These are phyloP conservation scores for Karstenula rhodostoma DNA, from an alignment of 2,329 filamentous ascomycete genomes.

Conservation along the genomic window DNA sequence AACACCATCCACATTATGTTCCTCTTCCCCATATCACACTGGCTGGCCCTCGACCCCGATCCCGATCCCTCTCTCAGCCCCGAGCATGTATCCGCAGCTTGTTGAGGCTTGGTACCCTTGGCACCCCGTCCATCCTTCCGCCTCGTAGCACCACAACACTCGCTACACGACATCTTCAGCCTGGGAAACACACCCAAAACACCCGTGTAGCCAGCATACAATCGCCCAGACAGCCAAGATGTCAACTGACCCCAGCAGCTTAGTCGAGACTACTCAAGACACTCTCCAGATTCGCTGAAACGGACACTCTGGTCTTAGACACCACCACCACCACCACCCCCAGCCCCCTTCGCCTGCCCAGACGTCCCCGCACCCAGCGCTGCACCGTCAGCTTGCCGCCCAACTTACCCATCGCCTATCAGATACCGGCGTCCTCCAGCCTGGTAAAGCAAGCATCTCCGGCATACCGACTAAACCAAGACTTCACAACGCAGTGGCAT, in stretches of 20 bases:
- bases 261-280: neutral
- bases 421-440: neutral
- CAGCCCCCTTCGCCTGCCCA: neutral
- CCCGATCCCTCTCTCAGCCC: conserved; percentile 6
- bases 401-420: neutral
- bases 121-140: neutral
- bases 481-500: neutral
- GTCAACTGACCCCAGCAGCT: neutral
- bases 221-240: neutral
- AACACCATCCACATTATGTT: neutral
- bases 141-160: neutral
- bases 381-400: neutral
- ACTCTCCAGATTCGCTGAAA: neutral
- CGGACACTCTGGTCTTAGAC: neutral
- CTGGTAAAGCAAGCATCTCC: neutral
- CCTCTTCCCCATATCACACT: neutral
- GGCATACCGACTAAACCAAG: neutral
- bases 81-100: conserved; percentile 14
- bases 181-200: neutral
- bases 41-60: neutral
- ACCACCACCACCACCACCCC: neutral
- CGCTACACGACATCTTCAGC: neutral
- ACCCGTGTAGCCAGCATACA: neutral
- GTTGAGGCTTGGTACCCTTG: conserved; percentile 12
- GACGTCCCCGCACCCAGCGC: neutral